phyloP scores from a whole-genome alignment of 2,329 filamentous ascomycete species.

The Neofusicoccum laricinum region DNA sequence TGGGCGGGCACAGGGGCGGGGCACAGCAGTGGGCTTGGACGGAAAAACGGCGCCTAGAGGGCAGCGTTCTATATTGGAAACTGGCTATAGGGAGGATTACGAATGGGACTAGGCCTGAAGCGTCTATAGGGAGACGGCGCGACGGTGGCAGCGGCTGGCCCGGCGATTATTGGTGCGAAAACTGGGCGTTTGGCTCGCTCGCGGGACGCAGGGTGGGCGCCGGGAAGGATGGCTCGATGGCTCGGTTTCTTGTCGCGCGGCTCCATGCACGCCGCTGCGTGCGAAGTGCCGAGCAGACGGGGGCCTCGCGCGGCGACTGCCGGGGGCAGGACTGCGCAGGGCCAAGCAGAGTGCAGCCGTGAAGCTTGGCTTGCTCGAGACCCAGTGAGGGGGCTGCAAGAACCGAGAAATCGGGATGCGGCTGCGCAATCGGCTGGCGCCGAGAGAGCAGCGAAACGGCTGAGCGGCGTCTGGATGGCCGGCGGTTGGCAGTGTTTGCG shows the following conservation, averaged over 20 bases:
- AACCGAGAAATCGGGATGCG: neutral
- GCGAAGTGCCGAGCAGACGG: neutral
- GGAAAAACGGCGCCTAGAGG: neutral
- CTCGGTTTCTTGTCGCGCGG: conserved; percentile 6
- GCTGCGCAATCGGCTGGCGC: neutral
- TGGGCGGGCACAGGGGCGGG: too few species aligned
- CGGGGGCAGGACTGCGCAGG: neutral
- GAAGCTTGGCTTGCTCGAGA: neutral
- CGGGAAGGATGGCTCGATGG: too few species aligned
- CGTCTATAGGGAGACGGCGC: neutral
- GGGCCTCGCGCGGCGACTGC: neutral
- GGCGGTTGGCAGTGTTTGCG: neutral
- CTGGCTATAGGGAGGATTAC: conserved; percentile 6
- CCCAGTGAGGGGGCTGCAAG: neutral
- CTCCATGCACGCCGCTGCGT: neutral
- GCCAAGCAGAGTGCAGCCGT: neutral
- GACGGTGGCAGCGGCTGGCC: neutral
- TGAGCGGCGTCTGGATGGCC: neutral
- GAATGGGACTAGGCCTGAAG: neutral
- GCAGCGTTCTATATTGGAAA: conserved; percentile 4
- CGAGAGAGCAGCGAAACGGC: neutral
- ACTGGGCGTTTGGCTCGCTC: neutral
- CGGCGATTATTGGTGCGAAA: conserved; percentile 8
- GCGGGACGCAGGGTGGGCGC: neutral
- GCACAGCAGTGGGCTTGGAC: neutral